Percentiles rank a stretch among this genome's conserved stretches.
These are phyloP conservation scores for Naematelia encephala DNA, from an alignment of 768 basidiomycete genomes.

Conservation along the genomic window DNA sequence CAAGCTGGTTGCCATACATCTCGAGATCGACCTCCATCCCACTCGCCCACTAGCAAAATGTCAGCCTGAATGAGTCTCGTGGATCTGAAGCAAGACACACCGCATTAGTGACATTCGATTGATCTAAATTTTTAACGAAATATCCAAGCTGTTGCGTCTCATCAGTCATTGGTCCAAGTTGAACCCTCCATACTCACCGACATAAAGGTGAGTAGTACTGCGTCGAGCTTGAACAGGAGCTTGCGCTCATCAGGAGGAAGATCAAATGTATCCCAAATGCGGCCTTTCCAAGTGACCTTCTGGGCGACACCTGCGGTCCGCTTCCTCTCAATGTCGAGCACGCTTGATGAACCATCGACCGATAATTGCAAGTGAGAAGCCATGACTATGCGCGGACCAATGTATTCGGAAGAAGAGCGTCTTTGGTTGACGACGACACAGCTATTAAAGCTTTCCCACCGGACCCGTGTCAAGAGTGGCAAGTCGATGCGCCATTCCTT, in stretches of 20 bases:
- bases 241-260: constrained; percentile 28
- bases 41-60: neutral
- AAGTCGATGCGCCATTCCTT: too few species aligned
- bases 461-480: too few species aligned
- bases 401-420: neutral
- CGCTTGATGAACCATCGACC: neutral
- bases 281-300: constrained; percentile 29
- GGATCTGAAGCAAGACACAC: neutral
- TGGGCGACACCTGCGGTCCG: constrained; percentile 1
- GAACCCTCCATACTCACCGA: constrained; percentile 20
- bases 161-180: neutral
- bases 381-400: neutral
- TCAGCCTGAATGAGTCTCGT: neutral
- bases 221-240: constrained; percentile 43
- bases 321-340: neutral
- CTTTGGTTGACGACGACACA: neutral
- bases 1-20: constrained; percentile 27
- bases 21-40: constrained; percentile 34
- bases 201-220: constrained; percentile 33
- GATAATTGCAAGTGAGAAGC: neutral
- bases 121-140: constrained; percentile 14
- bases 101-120: constrained; percentile 12
- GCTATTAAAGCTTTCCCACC: too few species aligned
- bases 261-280: constrained; percentile 42
- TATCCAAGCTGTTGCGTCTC: constrained; percentile 5